Percentiles rank a stretch among this genome's conserved stretches.
Conservation (phyloP, 805 yeast genomes). For the Candida sanyiensis region DNA sequence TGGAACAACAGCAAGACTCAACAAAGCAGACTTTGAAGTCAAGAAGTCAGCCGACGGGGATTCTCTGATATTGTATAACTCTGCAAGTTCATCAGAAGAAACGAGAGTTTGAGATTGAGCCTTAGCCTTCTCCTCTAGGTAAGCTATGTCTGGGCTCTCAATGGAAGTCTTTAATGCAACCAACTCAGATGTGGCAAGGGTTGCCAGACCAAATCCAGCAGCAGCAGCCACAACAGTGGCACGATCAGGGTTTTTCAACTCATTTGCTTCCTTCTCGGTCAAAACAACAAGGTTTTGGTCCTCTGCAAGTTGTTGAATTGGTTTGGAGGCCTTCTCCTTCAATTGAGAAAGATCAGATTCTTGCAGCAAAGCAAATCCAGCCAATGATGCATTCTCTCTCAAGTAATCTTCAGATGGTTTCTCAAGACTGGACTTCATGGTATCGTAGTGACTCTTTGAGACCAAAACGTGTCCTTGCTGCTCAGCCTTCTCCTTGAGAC, state of each 20-base stretch:
- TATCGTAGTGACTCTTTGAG: slow-evolving; percentile 21
- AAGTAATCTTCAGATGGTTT: slow-evolving; percentile 10
- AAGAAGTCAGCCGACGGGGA: slow-evolving; percentile 8
- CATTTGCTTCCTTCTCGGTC: slow-evolving; percentile 7
- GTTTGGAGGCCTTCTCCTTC: slow-evolving; percentile 13
- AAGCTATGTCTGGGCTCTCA: slow-evolving; percentile 22
- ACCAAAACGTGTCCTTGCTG: slow-evolving; percentile 23
- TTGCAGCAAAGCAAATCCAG: slow-evolving; percentile 1
- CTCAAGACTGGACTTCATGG: slow-evolving; percentile 13
- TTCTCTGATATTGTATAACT: slow-evolving; percentile 1
- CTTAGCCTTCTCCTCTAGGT: slow-evolving; percentile 20
- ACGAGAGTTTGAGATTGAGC: slow-evolving; percentile 10
- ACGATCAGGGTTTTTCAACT: slow-evolving; percentile 4
- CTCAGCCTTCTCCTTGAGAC: slow-evolving; percentile 18
- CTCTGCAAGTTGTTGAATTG: slow-evolving; percentile 21
- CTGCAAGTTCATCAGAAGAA: slow-evolving; percentile 12
- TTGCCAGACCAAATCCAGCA: slow-evolving; percentile 3
- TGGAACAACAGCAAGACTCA: slow-evolving; percentile 11
- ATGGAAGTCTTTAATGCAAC: slow-evolving; percentile 6
- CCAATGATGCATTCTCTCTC: slow-evolving; percentile 2
- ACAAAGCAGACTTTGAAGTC: slow-evolving; percentile 1
- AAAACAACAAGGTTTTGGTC: slow-evolving; percentile 8
- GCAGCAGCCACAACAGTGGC: slow-evolving; percentile 4
- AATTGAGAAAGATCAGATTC: slow-evolving; percentile 11
- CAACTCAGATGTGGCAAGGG: slow-evolving; percentile 2